These are phyloP conservation scores for Jacaranda copaia DNA, from an alignment of 257 asterid species.

Conservation along the genomic window DNA sequence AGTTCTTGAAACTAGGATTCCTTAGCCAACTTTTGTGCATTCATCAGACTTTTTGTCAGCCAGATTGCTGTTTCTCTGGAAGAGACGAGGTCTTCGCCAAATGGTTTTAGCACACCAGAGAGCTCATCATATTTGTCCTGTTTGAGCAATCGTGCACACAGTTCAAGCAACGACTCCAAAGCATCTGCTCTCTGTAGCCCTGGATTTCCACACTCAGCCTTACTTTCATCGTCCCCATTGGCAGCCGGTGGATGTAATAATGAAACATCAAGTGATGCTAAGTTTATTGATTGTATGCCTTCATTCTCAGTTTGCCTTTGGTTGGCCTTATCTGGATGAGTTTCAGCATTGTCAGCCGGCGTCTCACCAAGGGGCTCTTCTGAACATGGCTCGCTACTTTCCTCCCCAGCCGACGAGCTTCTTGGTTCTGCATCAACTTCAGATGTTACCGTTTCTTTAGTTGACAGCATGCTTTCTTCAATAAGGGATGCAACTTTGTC, in stretches of 20 bases:
- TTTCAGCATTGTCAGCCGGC: neutral
- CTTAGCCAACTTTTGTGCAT: conserved; percentile 64
- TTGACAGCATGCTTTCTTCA: conserved; percentile 41
- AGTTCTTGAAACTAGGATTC: conserved; percentile 45
- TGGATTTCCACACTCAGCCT: conserved; percentile 46
- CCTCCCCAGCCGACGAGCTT: conserved; percentile 35
- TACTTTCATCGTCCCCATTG: conserved; percentile 41
- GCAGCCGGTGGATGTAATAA: conserved; percentile 42
- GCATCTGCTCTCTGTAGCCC: conserved; percentile 83
- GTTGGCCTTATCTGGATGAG: conserved; percentile 34
- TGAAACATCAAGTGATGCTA: conserved; percentile 35
- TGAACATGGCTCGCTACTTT: conserved; percentile 15
- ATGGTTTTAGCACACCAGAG: conserved; percentile 83
- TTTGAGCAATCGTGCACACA: conserved; percentile 82
- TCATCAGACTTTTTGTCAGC: conserved; percentile 84
- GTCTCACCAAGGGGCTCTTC: neutral
- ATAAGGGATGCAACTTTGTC: conserved; percentile 37
- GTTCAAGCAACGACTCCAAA: conserved; percentile 88
- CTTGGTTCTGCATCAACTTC: conserved; percentile 49
- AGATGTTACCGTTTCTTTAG: conserved; percentile 34
- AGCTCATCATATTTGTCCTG: conserved; percentile 93
- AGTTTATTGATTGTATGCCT: conserved; percentile 32
- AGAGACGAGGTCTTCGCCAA: conserved; percentile 83
- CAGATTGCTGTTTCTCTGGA: conserved; percentile 96
- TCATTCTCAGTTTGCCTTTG: conserved; percentile 40